Percentiles rank a stretch among this genome's conserved stretches.
phyloP scores from a whole-genome alignment of 441 rosid species.

The Gossypium gossypioides region DNA sequence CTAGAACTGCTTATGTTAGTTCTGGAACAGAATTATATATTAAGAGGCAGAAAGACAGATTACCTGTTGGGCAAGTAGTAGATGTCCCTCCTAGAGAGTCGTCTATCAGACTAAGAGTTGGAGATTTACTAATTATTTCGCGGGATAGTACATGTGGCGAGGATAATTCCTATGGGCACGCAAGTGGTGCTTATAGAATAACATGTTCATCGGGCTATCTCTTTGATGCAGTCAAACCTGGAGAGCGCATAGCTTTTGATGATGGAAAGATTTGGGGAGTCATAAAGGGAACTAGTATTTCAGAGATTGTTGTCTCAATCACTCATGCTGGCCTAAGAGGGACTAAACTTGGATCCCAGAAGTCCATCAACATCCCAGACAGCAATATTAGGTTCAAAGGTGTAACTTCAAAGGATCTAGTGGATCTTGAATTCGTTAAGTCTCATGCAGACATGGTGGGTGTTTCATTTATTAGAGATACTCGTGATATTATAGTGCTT shows the following conservation, averaged over 20 bases:
- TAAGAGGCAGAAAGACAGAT: constrained; percentile 40
- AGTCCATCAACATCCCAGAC: constrained; percentile 59
- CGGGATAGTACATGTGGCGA: constrained; percentile 27
- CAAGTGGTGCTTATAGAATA: constrained; percentile 37
- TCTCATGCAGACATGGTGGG: constrained; percentile 65
- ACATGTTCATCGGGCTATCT: constrained; percentile 54
- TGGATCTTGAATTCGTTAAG: constrained; percentile 53
- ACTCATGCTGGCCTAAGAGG: constrained; percentile 53
- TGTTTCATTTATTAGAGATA: constrained; percentile 48
- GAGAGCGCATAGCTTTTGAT: constrained; percentile 57
- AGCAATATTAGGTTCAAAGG: constrained; percentile 51
- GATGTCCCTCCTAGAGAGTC: constrained; percentile 48
- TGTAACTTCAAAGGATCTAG: constrained; percentile 58
- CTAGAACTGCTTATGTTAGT: constrained; percentile 43
- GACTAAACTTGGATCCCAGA: constrained; percentile 60
- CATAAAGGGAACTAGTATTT: constrained; percentile 44
- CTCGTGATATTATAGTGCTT: constrained; percentile 41
- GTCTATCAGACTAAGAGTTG: constrained; percentile 46
- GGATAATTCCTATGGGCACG: constrained; percentile 18
- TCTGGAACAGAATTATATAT: constrained; percentile 36
- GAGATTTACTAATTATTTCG: constrained; percentile 48
- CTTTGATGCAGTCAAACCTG: constrained; percentile 55
- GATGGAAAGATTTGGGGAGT: constrained; percentile 65
- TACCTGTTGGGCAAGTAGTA: constrained; percentile 34
- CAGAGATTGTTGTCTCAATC: constrained; percentile 53